phyloP scores from a whole-genome alignment of 495 filamentous ascomycete genomes.

The Podospora didyma region DNA sequence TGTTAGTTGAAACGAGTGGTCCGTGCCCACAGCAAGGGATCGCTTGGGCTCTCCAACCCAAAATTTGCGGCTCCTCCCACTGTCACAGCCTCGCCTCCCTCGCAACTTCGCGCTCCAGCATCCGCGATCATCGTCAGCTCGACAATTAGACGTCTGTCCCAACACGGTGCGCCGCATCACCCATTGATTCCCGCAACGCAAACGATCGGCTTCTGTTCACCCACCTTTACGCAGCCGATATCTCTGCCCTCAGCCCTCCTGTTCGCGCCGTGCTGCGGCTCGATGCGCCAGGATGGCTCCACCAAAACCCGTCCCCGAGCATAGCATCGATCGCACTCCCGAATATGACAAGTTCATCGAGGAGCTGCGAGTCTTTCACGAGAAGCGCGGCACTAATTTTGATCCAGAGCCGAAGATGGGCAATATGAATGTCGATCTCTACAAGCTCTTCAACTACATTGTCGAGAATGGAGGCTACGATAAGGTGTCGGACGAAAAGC shows the following conservation, averaged over 20 bases:
- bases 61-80: slow-evolving; percentile 8
- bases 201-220: not conserved
- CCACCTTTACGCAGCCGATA: not conserved
- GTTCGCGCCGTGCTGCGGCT: slow-evolving; percentile 20
- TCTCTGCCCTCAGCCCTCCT: not conserved
- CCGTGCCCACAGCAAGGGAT: slow-evolving; percentile 7
- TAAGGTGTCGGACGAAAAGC: slow-evolving; percentile 70
- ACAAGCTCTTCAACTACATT: slow-evolving; percentile 66
- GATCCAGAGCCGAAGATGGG: slow-evolving; percentile 73
- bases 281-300: slow-evolving; percentile 32
- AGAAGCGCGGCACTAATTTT: slow-evolving; percentile 67
- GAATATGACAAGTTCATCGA: slow-evolving; percentile 70
- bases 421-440: slow-evolving; percentile 62
- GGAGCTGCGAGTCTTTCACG: slow-evolving; percentile 60
- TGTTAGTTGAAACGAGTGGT: not conserved
- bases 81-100: slow-evolving; percentile 17
- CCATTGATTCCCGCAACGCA: not conserved
- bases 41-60: not conserved
- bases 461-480: slow-evolving; percentile 74
- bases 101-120: slow-evolving; percentile 6
- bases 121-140: not conserved
- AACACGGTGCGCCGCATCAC: not conserved
- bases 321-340: slow-evolving; percentile 45
- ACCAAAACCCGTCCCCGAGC: slow-evolving; percentile 29
- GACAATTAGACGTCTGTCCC: not conserved